Conservation (phyloP, 371 early-diverging fungal species). For the Blakeslea trispora region DNA sequence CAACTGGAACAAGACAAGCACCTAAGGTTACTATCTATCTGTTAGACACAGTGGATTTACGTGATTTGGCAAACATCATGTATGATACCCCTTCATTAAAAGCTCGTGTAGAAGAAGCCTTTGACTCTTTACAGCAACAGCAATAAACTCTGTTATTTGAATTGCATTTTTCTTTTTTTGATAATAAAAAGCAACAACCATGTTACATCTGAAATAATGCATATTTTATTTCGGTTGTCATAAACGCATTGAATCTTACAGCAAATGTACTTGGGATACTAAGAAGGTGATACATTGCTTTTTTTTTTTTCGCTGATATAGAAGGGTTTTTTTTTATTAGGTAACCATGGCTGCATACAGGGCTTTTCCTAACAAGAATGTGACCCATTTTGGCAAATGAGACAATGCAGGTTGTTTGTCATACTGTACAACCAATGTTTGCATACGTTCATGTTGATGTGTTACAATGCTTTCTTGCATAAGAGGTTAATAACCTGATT, state of each 20-base stretch:
- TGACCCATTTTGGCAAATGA: slow-evolving; percentile 16
- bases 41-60: slow-evolving; percentile 43
- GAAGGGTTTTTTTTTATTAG: slow-evolving; percentile 19
- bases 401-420: neutral
- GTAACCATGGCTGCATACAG: slow-evolving; percentile 8
- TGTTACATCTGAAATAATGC: too few species aligned
- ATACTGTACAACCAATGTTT: neutral
- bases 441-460: neutral
- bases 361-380: slow-evolving; percentile 10
- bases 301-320: slow-evolving; percentile 23
- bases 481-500: slow-evolving; percentile 29
- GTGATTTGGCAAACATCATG: slow-evolving; percentile 45
- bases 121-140: slow-evolving; percentile 16
- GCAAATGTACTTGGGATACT: too few species aligned
- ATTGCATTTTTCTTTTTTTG: slow-evolving; percentile 15
- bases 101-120: slow-evolving; percentile 31
- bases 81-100: slow-evolving; percentile 36
- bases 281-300: too few species aligned
- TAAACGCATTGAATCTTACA: too few species aligned
- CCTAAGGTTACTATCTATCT: slow-evolving; percentile 49
- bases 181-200: too few species aligned
- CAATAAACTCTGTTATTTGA: slow-evolving; percentile 5
- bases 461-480: slow-evolving; percentile 25
- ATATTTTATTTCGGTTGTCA: too few species aligned
- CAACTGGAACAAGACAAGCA: slow-evolving; percentile 41